phyloP scores from a whole-genome alignment of 768 basidiomycete species.

The Erythrobasidium yunnanense region DNA sequence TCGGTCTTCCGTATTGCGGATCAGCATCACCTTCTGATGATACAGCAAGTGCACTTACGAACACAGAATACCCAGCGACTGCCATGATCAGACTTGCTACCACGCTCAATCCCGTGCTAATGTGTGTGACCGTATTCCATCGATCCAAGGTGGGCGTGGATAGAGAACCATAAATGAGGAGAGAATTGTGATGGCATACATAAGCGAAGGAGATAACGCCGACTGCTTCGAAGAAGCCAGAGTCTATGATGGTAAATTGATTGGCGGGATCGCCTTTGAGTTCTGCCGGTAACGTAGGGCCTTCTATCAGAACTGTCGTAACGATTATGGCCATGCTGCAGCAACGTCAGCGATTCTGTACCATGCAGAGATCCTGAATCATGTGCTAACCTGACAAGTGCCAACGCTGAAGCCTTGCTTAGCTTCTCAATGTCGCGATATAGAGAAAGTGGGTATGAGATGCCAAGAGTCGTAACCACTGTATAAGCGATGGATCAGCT shows the following conservation, averaged over 20 bases:
- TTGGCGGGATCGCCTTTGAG: conserved; percentile 65
- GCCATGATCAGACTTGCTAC: conserved; percentile 75
- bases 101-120: conserved; percentile 61
- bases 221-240: conserved; percentile 84
- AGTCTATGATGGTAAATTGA: conserved; percentile 62
- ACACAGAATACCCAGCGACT: conserved; percentile 58
- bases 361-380: not conserved
- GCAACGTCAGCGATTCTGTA: not conserved
- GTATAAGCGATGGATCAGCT: not conserved
- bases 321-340: conserved; percentile 86
- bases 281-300: conserved; percentile 59
- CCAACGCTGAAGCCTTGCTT: conserved; percentile 79
- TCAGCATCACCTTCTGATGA: not conserved
- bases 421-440: conserved; percentile 98
- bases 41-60: conserved; percentile 51
- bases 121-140: conserved; percentile 82
- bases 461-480: conserved; percentile 44
- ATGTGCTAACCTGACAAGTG: conserved; percentile 50
- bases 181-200: conserved; percentile 94
- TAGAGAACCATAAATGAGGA: conserved; percentile 88
- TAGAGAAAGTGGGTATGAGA: conserved; percentile 88
- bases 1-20: conserved; percentile 48
- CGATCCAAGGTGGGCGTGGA: conserved; percentile 86
- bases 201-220: conserved; percentile 91
- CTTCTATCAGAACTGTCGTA: conserved; percentile 66